These are phyloP conservation scores for Heterobasidion annosum DNA, from an alignment of 1,284 basidiomycete species.

Conservation along the genomic window DNA sequence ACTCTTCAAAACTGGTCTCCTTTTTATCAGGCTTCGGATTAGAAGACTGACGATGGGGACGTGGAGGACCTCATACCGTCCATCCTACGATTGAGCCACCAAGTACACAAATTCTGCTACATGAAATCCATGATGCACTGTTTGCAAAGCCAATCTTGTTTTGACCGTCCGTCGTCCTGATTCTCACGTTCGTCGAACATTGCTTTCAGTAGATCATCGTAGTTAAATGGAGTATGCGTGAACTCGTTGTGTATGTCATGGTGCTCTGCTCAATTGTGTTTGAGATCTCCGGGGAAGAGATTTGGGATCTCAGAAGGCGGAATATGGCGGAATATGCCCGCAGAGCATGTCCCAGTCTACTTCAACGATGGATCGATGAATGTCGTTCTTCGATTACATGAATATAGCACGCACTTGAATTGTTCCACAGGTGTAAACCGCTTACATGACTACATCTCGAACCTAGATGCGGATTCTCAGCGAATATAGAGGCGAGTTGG, in stretches of 20 bases:
- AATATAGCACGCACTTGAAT: neutral
- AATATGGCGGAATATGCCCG: slow-evolving; percentile 9
- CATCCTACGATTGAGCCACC: slow-evolving; percentile 16
- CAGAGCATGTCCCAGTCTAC: slow-evolving; percentile 15
- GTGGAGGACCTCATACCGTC: neutral
- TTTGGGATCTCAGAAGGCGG: neutral
- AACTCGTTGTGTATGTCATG: neutral
- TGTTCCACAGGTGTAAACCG: neutral
- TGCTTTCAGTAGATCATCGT: slow-evolving; percentile 9
- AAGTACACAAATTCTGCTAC: slow-evolving; percentile 13
- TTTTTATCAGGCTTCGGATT: slow-evolving; percentile 5
- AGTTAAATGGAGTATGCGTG: slow-evolving; percentile 3
- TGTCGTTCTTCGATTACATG: neutral
- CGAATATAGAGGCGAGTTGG: too few relatives aligned
- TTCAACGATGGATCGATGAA: too few relatives aligned
- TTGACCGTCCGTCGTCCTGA: slow-evolving; percentile 12
- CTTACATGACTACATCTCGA: too few relatives aligned
- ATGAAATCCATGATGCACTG: slow-evolving; percentile 15
- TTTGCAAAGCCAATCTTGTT: slow-evolving; percentile 19
- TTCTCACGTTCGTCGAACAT: slow-evolving; percentile 13
- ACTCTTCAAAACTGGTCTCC: slow-evolving; percentile 9
- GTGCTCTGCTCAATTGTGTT: slow-evolving; percentile 10
- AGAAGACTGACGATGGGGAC: slow-evolving; percentile 9
- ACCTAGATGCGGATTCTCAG: too few relatives aligned
- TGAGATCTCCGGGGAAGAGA: slow-evolving; percentile 13